Base-by-base conservation (phyloP, 306 rosid species). In the Vigna reflexopilosa region DNA sequence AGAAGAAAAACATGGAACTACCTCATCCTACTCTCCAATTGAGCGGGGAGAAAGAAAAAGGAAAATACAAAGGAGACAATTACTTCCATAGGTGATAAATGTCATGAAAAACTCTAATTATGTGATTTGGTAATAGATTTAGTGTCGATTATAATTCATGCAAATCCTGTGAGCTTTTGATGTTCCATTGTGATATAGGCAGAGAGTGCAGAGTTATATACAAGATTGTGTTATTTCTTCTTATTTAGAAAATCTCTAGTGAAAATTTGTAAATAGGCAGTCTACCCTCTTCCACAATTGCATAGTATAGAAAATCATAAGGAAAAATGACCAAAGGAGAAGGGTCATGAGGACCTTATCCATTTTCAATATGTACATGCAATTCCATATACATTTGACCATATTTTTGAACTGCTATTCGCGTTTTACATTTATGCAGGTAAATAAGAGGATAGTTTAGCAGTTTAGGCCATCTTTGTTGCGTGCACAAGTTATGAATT, bases 391-490 rank as follows among this genome's bases (percentile, higher is more conserved):
- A 14, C 28, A 64, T 34, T 15, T 30, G n/a, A 45, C 17, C 34
- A 45, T 77, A 71, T 72, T 26, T 57, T 10, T 36, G 17, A 16
- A 38, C 54, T 72, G 5, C 36, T 72, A 52, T 16, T 32, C 19
- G n/a, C 47, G 2, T 30, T 45, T 26, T 83, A 70, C 44, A 36
- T 32, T 24, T 40, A 59, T 82, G 85, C 87, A 88, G 92, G 87
- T 74, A 82, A 78, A 73, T 69, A 83, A 77, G 72, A 77, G 72
- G 63, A 57, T 77, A 66, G 82, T 67, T 24, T 80, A 54, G 74
- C 72, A 85, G 71, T 30, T 19, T 63, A 42, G 58, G 74, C 67
- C 77, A 79, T 69, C 79, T 66, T 75, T 67, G 19, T 65, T 24
- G 56, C 73, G 14, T 78, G 77, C 63, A 34, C 48, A 74, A 80